phyloP scores from a whole-genome alignment of 441 rosid species.

The Kokia cookei region DNA sequence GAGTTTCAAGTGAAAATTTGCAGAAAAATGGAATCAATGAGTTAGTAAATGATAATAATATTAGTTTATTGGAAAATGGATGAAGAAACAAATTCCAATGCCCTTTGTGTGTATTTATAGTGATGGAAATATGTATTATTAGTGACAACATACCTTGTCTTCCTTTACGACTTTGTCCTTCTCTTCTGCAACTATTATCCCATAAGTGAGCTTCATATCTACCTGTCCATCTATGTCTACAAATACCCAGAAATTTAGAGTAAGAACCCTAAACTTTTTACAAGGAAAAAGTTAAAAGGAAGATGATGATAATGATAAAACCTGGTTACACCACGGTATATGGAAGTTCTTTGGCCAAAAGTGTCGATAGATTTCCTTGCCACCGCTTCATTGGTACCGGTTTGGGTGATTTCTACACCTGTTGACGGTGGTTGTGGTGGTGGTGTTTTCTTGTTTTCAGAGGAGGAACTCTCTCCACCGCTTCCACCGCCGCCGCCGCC shows the following conservation, averaged over 20 bases:
- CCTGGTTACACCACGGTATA: constrained; percentile 72
- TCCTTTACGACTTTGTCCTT: constrained; percentile 74
- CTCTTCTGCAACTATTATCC: constrained; percentile 75
- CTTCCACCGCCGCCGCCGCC: constrained; percentile 25
- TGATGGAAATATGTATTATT: background rate
- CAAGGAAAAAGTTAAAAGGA: too few relatives aligned
- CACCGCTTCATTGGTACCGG: constrained; percentile 33
- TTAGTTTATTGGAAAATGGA: background rate
- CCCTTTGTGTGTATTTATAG: background rate
- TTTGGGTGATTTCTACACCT: constrained; percentile 7
- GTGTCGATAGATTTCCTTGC: constrained; percentile 47
- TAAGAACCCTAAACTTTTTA: background rate
- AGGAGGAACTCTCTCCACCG: constrained; percentile 26
- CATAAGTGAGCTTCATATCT: constrained; percentile 74
- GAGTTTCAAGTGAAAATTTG: constrained; percentile 5
- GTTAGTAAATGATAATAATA: constrained; percentile 12
- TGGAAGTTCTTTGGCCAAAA: constrained; percentile 71
- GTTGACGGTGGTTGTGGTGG: constrained; percentile 5
- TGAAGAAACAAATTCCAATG: background rate
- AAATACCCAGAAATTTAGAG: background rate
- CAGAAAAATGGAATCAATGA: constrained; percentile 9
- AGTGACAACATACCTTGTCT: constrained; percentile 44
- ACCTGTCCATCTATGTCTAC: constrained; percentile 81
- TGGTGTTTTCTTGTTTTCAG: constrained; percentile 33
- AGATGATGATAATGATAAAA: background rate